phyloP scores from a whole-genome alignment of 352 stramenopile species.

The Globisporangium uncinulatum region DNA sequence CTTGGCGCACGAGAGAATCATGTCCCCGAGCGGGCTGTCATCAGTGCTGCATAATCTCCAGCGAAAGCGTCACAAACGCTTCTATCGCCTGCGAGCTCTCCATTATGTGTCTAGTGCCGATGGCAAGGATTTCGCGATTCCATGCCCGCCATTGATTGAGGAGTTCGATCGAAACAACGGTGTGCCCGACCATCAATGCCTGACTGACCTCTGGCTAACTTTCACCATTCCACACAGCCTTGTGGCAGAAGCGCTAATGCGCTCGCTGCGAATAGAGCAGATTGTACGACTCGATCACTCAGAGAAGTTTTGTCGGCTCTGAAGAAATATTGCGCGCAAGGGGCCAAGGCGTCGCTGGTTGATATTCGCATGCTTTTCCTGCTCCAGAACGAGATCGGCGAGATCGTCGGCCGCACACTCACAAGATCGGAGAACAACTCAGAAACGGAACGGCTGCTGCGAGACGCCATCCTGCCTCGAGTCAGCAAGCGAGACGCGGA shows the following conservation, averaged over 20 bases:
- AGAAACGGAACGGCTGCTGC: background rate
- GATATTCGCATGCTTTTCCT: background rate
- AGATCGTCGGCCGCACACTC: background rate
- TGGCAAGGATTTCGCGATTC: background rate
- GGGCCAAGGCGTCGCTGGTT: background rate
- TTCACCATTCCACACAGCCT: background rate
- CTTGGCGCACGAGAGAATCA: background rate
- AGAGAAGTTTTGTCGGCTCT: background rate
- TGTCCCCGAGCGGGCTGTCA: background rate
- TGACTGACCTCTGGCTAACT: background rate
- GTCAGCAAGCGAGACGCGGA: background rate
- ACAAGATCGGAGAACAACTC: background rate
- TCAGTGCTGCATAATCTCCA: background rate
- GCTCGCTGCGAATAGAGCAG: background rate
- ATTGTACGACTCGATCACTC: background rate
- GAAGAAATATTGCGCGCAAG: background rate
- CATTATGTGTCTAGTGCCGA: background rate
- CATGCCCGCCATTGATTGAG: background rate
- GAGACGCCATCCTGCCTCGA: background rate
- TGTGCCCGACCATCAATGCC: background rate
- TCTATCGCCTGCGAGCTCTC: background rate
- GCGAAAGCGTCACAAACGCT: background rate
- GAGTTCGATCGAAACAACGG: background rate
- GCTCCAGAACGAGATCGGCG: background rate
- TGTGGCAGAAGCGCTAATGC: background rate